These are phyloP conservation scores for Thozetella sp. DNA, from an alignment of 495 filamentous ascomycete species.

Conservation along the genomic window DNA sequence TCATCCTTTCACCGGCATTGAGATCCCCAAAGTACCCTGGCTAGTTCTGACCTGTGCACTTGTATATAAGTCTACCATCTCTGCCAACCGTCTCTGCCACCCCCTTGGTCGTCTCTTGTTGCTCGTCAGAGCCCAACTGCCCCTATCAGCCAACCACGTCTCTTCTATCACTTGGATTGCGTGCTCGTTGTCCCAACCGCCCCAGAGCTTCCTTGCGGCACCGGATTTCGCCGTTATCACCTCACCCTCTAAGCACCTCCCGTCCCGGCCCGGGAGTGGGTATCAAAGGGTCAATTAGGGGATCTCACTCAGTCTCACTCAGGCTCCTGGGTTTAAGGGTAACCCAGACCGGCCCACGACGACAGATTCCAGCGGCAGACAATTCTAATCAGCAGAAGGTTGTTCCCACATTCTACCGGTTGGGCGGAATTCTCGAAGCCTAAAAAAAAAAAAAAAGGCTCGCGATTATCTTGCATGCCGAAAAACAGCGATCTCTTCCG, in stretches of 20 bases:
- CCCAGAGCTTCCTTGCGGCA: neutral
- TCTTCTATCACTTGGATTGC: neutral
- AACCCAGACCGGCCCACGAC: neutral
- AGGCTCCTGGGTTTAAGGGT: neutral
- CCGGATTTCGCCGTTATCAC: neutral
- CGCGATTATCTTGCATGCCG: neutral
- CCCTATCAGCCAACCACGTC: neutral
- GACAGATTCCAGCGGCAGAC: neutral
- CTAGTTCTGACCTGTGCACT: no score
- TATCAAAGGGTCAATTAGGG: slow-evolving; percentile 7
- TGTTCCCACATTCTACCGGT: slow-evolving; percentile 9
- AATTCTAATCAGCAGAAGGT: slow-evolving; percentile 3
- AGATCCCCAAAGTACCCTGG: no score
- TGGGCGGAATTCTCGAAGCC: neutral
- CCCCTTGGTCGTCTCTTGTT: neutral
- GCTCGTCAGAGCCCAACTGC: neutral
- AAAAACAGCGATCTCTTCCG: slow-evolving; percentile 4
- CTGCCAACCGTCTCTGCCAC: neutral
- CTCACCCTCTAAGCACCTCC: neutral
- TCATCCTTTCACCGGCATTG: no score
- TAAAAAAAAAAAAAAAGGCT: neutral
- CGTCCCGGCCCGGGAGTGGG: slow-evolving; percentile 10
- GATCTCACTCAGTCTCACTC: neutral
- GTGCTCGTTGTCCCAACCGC: neutral
- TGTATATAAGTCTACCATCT: no score